phyloP scores from a whole-genome alignment of 2,329 filamentous ascomycete genomes.

The Penicillium sp. region DNA sequence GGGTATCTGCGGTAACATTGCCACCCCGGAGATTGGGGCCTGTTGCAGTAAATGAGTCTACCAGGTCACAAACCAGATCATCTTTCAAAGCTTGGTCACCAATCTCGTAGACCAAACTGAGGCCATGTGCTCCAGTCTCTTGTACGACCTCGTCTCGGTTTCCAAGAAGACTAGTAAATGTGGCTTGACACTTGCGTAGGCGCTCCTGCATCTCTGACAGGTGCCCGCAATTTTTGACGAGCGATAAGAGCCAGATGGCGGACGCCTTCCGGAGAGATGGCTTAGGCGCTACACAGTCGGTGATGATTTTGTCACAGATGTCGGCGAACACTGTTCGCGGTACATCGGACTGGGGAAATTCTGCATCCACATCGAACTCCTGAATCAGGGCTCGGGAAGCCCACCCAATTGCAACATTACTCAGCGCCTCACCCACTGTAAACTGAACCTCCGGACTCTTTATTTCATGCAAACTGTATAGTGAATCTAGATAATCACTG shows the following conservation, averaged over 20 bases:
- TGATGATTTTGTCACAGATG: constrained; percentile 71
- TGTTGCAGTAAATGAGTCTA: constrained; percentile 78
- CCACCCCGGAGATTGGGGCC: constrained; percentile 62
- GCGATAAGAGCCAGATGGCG: constrained; percentile 89
- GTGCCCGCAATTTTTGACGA: constrained; percentile 87
- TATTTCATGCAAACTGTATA: constrained; percentile 79
- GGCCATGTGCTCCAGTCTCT: constrained; percentile 86
- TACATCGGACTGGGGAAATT: constrained; percentile 41
- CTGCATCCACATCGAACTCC: constrained; percentile 70
- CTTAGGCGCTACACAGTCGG: constrained; percentile 79
- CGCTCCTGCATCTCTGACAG: constrained; percentile 70
- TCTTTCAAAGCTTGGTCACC: constrained; percentile 79
- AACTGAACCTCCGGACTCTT: constrained; percentile 88
- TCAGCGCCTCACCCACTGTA: constrained; percentile 82
- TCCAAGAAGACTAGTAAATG: constrained; percentile 83
- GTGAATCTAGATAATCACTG: constrained; percentile 60
- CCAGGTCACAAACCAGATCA: constrained; percentile 81
- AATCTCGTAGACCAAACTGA: constrained; percentile 92
- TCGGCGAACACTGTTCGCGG: constrained; percentile 47
- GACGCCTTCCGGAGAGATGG: constrained; percentile 88
- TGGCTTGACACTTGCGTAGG: constrained; percentile 75
- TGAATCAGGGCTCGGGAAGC: constrained; percentile 75
- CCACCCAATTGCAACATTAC: constrained; percentile 77
- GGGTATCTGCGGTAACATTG: constrained; percentile 85
- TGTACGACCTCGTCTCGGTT: constrained; percentile 93